Evolutionary conservation across 2,329 filamentous ascomycete species (phyloP), one percentile per base, ranked within the genome.

Genomic region (Cryphonectria naterciae): DNA sequence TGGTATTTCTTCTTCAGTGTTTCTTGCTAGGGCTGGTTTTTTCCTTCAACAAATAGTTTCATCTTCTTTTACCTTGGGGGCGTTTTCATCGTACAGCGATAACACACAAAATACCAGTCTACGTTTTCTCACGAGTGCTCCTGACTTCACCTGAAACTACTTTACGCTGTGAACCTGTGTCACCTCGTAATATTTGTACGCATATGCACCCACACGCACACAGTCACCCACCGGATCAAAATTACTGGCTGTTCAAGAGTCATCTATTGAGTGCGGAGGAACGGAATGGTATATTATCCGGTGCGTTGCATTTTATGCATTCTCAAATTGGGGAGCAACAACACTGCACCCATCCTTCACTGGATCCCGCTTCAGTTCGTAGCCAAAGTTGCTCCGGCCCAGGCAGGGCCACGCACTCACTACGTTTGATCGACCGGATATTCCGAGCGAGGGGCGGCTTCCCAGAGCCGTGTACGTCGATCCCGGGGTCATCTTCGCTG

Each of bases 91-190:
- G 46, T 46, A 28, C 46, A 64, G 61, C 61, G 61, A 46, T 17
- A 39, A 43, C 41, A 43, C 41, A 19, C 61, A 64, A 64, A 64
- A 64, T 64, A 64, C 61, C 61, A 64, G 28, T 43, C 32, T 17
- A 64, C 61, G 5, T 10, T 5, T 58, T 28, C 25, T 35, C 54
- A 58, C 25, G n/a, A 58, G 32, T 35, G 54, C 4, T 58, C 13
- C 28, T 7, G 11, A 1, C 25, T 58, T n/a, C 3, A 49, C 46
- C 5, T 49, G 22, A 19, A 49, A n/a, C 8, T n/a, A 49, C 17
- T 49, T n/a, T 1, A n/a, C 22, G 19, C 17, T 49, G 46, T n/a
- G 7, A n/a, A n/a, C 46, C 7, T 49, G 5, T 10, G 22, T n/a
- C 17, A 8, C 22, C 46, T 49, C 22, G 19, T n/a, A n/a, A 2